Percentiles rank a stretch among this genome's conserved stretches.
Evolutionary conservation across 2,329 filamentous ascomycete genomes (phyloP).

Genomic region (Huntiella moniliformis): DNA sequence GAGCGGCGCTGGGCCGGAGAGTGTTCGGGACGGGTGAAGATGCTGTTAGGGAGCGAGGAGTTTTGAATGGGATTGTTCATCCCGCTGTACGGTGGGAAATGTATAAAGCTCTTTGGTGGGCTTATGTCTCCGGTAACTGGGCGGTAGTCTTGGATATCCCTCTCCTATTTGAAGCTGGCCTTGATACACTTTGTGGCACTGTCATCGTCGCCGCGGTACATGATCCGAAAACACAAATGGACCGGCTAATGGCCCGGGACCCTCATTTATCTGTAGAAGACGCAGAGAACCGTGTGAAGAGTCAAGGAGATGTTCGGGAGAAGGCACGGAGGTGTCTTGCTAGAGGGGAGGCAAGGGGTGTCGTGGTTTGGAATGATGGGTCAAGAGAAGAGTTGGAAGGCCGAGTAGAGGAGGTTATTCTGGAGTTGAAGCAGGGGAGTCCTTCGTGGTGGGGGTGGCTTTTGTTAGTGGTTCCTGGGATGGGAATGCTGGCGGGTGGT

Average conservation of each 20-base stretch:
- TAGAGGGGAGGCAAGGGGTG: slow-evolving; percentile 43
- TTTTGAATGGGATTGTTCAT: slow-evolving; percentile 81
- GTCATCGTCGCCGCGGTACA: slow-evolving; percentile 73
- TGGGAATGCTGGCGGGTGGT: slow-evolving; percentile 47
- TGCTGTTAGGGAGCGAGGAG: slow-evolving; percentile 48
- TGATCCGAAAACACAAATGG: slow-evolving; percentile 68
- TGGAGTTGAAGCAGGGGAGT: slow-evolving; percentile 39
- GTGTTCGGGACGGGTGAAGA: slow-evolving; percentile 71
- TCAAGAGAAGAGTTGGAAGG: slow-evolving; percentile 48
- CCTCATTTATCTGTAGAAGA: slow-evolving; percentile 65
- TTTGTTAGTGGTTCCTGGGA: slow-evolving; percentile 49
- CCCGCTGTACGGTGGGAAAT: slow-evolving; percentile 74
- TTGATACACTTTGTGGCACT: slow-evolving; percentile 70
- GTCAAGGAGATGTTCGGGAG: slow-evolving; percentile 68
- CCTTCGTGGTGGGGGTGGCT: slow-evolving; percentile 74
- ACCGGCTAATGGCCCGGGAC: slow-evolving; percentile 56
- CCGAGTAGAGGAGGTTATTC: slow-evolving; percentile 49
- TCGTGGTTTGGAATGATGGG: slow-evolving; percentile 84
- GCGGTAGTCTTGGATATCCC: slow-evolving; percentile 86
- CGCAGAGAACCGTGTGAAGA: slow-evolving; percentile 66
- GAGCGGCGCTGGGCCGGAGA: slow-evolving; percentile 63
- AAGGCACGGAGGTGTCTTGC: slow-evolving; percentile 62
- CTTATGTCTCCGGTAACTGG: slow-evolving; percentile 62
- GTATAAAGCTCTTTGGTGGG: slow-evolving; percentile 51
- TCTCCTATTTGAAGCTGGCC: slow-evolving; percentile 70